Evolutionary conservation across 768 basidiomycete genomes (phyloP), one percentile per base, ranked within the genome.

Genomic region (Termitomyces sp.): DNA sequence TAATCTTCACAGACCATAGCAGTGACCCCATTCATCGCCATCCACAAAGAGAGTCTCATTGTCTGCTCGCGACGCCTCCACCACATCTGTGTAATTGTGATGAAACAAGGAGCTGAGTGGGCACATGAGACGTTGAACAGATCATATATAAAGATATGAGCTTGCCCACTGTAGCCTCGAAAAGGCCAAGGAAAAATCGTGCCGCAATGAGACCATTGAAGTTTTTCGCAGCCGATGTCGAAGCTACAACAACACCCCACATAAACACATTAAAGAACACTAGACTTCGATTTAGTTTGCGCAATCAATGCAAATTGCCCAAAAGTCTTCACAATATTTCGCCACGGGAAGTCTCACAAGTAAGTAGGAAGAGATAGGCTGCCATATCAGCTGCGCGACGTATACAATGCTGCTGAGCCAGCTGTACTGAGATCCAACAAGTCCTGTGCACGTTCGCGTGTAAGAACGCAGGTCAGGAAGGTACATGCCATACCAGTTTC

Each of bases 81-180:
- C 79, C 79, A 81, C 77, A 77, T 78, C 56, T 77, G 75, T 26
- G 78, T 81, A 54, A 81, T 74, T 1, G 78, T 75, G 55, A 82
- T 77, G 68, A 81, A 81, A 51, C 74, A 75, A 5, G 79, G 80
- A 35, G 79, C 76, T 76, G 23, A 13, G 49, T 23, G 18, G 9
- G 2, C 30, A 38, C 20, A 57, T 46, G 2, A 47, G 23, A 38
- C 33, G 14, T 26, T 1, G 67, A 81, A 79, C 48, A 71, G 74
- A 5, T 77, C 23, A 23, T 79, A 32, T 77, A 74, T 75, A 32
- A 14, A 33, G 28, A 12, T 18, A 18, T 26, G 12, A 26, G 61
- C 72, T 64, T 49, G 69, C 75, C 74, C 30, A 82, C 78, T 7
- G 77, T 77, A 32, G 79, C 78, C 56, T 80, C 79, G 58, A 80